These are phyloP conservation scores for Eutrema salsugineum DNA, from an alignment of 441 rosid genomes.

Conservation along the genomic window DNA sequence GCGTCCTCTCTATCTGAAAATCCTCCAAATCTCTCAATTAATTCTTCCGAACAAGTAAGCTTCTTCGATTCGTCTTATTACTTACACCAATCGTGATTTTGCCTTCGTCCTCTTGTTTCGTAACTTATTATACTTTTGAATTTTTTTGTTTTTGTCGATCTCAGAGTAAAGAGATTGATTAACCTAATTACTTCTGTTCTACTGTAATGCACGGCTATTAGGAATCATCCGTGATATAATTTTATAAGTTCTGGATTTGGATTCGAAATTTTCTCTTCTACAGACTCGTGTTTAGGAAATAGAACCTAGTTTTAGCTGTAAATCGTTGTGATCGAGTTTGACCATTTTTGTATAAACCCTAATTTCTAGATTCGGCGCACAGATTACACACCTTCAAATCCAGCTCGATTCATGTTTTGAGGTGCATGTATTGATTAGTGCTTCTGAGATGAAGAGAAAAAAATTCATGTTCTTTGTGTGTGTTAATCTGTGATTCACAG, in stretches of 20 bases:
- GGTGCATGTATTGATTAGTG: too few relatives aligned
- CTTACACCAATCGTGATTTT: not conserved
- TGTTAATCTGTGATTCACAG: constrained; percentile 27
- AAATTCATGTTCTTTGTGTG: too few relatives aligned
- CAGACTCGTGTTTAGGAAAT: not conserved
- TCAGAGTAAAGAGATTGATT: not conserved
- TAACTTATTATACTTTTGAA: not conserved
- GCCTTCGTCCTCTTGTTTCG: not conserved
- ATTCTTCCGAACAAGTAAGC: not conserved
- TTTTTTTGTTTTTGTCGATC: not conserved
- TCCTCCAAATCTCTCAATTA: not conserved
- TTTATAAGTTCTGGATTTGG: not conserved
- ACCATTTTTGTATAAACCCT: constrained; percentile 6
- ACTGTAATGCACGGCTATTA: not conserved
- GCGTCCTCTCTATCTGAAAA: constrained; percentile 2
- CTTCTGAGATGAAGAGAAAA: too few relatives aligned
- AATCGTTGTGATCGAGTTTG: constrained; percentile 4
- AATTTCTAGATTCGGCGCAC: not conserved
- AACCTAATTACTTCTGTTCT: not conserved
- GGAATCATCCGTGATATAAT: not conserved
- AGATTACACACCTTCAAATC: not conserved
- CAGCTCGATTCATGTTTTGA: not conserved
- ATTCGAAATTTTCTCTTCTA: not conserved
- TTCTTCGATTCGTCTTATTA: not conserved
- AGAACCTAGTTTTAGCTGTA: not conserved